Conservation (phyloP, 2,329 filamentous ascomycete species). For the Westerdykella ornata region DNA sequence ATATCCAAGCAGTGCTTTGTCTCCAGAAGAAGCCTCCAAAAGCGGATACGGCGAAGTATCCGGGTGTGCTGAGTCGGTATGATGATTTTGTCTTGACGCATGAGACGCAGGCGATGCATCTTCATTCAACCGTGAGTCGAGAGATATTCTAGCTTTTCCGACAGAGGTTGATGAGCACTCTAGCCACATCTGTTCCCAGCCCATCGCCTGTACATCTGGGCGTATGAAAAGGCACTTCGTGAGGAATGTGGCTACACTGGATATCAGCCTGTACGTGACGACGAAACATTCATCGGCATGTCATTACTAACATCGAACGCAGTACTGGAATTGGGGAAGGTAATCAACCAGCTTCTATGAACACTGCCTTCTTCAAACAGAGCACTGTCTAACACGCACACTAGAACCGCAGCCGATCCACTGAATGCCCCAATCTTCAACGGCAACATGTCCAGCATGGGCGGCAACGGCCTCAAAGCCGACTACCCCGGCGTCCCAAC, state of each 20-base stretch:
- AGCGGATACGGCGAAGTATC: slow-evolving; percentile 11
- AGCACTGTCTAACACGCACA: no score
- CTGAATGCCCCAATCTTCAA: slow-evolving; percentile 48
- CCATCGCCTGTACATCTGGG: slow-evolving; percentile 35
- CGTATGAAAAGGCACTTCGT: slow-evolving; percentile 34
- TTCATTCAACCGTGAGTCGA: slow-evolving; percentile 18
- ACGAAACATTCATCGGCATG: not conserved
- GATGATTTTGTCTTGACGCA: slow-evolving; percentile 23
- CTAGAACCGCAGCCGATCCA: slow-evolving; percentile 14
- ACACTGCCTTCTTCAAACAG: no score
- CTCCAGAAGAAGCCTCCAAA: slow-evolving; percentile 18
- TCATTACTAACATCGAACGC: not conserved
- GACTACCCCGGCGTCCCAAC: slow-evolving; percentile 13
- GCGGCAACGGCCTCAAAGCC: slow-evolving; percentile 40
- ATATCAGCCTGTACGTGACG: slow-evolving; percentile 22
- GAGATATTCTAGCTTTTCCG: slow-evolving; percentile 14
- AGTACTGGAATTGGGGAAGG: slow-evolving; percentile 21
- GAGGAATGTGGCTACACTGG: slow-evolving; percentile 37
- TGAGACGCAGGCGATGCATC: slow-evolving; percentile 16
- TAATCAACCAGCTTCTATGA: no score
- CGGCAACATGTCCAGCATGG: slow-evolving; percentile 43
- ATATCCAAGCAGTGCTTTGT: slow-evolving; percentile 19
- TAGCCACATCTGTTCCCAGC: slow-evolving; percentile 25
- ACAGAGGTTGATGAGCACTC: not conserved
- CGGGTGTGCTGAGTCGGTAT: slow-evolving; percentile 16